These are phyloP conservation scores for Metarhizium anisopliae DNA, from an alignment of 2,329 filamentous ascomycete species.

Conservation along the genomic window DNA sequence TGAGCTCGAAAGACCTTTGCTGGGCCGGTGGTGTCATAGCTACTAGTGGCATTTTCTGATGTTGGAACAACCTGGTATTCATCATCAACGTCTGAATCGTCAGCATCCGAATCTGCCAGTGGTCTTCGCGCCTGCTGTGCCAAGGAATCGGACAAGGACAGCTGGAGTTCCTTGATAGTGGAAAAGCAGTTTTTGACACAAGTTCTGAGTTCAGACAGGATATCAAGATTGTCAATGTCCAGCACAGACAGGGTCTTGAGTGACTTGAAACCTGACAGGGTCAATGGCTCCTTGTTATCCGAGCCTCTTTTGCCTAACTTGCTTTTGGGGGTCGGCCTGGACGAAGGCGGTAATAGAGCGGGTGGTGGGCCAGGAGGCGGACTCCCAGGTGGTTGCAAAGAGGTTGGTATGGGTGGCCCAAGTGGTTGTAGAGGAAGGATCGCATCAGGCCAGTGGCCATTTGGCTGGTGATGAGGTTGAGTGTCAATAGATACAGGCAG, in stretches of 20 bases:
- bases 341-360: constrained; percentile 22
- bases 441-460: constrained; percentile 17
- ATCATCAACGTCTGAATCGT: constrained; percentile 46
- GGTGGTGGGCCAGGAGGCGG: constrained; percentile 16
- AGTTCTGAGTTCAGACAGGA: constrained; percentile 44
- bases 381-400: constrained; percentile 9
- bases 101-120: constrained; percentile 29
- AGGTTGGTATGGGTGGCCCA: constrained; percentile 9
- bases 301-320: constrained; percentile 23
- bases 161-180: constrained; percentile 43
- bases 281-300: constrained; percentile 34
- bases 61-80: constrained; percentile 40
- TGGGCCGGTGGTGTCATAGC: constrained; percentile 30
- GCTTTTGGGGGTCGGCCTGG: constrained; percentile 26
- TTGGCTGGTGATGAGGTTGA: constrained; percentile 24
- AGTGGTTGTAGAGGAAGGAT: constrained; percentile 14
- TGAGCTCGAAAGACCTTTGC: constrained; percentile 38
- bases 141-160: constrained; percentile 49
- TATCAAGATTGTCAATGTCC: constrained; percentile 51
- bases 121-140: constrained; percentile 32
- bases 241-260: constrained; percentile 45
- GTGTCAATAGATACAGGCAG: constrained; percentile 26
- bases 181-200: constrained; percentile 47
- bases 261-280: constrained; percentile 47
- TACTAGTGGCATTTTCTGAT: constrained; percentile 15